Percentiles rank a stretch among this genome's conserved stretches.
phyloP scores from a whole-genome alignment of 2,329 filamentous ascomycete species.

The Alternaria rosae region DNA sequence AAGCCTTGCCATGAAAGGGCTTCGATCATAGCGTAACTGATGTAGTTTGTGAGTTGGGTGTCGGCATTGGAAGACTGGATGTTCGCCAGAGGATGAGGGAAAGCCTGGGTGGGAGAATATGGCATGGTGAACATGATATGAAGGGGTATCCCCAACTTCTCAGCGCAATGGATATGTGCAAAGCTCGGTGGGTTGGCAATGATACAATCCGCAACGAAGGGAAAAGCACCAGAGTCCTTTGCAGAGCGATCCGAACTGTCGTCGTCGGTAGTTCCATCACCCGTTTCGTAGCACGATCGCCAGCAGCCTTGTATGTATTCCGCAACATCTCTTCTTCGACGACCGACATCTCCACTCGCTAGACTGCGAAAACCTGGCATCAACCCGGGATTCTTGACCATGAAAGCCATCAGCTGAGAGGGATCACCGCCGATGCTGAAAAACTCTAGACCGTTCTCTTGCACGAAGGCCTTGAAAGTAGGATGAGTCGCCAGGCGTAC shows the following conservation, averaged over 20 bases:
- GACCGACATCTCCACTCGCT: slow-evolving; percentile 37
- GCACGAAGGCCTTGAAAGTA: slow-evolving; percentile 24
- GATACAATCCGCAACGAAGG: slow-evolving; percentile 81
- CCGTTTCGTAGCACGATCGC: slow-evolving; percentile 43
- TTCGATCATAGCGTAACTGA: slow-evolving; percentile 58
- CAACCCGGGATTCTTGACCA: slow-evolving; percentile 58
- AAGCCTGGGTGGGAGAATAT: slow-evolving; percentile 54
- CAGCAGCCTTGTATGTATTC: slow-evolving; percentile 41
- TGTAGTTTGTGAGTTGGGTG: slow-evolving; percentile 49
- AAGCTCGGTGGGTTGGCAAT: slow-evolving; percentile 81
- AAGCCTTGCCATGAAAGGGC: slow-evolving; percentile 60
- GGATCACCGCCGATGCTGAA: slow-evolving; percentile 44
- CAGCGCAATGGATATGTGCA: slow-evolving; percentile 75
- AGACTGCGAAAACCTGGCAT: slow-evolving; percentile 35
- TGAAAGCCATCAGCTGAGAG: slow-evolving; percentile 57
- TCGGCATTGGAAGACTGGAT: slow-evolving; percentile 46
- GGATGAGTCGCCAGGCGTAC: slow-evolving; percentile 40
- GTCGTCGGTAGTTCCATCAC: slow-evolving; percentile 31
- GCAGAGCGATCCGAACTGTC: not conserved
- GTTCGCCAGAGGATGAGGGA: slow-evolving; percentile 61
- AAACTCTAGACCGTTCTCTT: slow-evolving; percentile 44
- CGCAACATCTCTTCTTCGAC: slow-evolving; percentile 34
- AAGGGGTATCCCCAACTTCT: slow-evolving; percentile 73
- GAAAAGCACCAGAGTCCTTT: slow-evolving; percentile 38
- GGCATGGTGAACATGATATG: slow-evolving; percentile 76